Evolutionary conservation across 768 basidiomycete species (phyloP), one percentile per base, ranked within the genome.

Genomic region (Amanita inopinata): DNA sequence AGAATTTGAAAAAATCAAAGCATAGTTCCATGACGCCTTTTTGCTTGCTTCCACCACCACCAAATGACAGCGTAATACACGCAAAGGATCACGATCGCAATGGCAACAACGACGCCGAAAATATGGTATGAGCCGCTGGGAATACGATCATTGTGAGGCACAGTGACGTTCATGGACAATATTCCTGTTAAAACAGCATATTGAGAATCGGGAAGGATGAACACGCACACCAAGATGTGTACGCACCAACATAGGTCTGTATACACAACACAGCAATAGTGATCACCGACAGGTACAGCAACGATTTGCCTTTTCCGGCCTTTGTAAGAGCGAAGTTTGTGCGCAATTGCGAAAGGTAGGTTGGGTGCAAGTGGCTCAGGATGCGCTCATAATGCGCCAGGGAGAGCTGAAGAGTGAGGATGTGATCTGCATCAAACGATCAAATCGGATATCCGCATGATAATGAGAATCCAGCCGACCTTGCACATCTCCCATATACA

Each of bases 401-500:
- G 1, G 86, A 76, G 52, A 88, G 83, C 53, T 93, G 88, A 43
- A 97, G 65, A 2, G 87, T 80, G 17, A 92, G 59, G 50, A 96
- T 90, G 57, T 97, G 93, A 61, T 97, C 92, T 92, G 43, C 22
- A 32, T 14, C 20, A 30, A 6, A 40, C 36, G 2, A 14, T 48
- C 27, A 44, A 45, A 51, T 28, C 51, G 46, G 27, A 45, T 20
- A 30, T 24, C 18, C 12, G 17, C 3, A 19, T n/a, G 12, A 30
- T 5, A 40, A 8, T 34, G 2, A 9, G 9, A 33, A 40, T 6
- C 24, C 20, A 0, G 45, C 32, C 17, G 51, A 90, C 92, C 92
- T 67, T 92, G 87, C 1, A 97, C 74, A 58, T 97, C 92, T 17
- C 87, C 88, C 64, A 93, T 76, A 56, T 94, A 90, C 2, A 91